Evolutionary conservation across 2,329 filamentous ascomycete species (phyloP).

Genomic region (Sporothrix luriei): DNA sequence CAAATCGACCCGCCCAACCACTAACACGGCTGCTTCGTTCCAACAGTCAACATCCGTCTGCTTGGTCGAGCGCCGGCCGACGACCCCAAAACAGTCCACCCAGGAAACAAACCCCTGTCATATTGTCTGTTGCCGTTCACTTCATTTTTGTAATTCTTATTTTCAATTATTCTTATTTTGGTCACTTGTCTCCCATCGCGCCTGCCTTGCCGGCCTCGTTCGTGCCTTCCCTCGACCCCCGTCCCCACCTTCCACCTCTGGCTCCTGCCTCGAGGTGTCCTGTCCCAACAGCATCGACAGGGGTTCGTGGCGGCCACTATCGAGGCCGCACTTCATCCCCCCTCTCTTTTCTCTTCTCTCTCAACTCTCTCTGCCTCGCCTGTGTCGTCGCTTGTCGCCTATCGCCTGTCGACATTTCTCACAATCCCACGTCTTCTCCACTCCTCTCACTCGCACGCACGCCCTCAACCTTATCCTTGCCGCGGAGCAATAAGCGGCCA

Average conservation of each 20-base stretch:
- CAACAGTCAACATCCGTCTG: slow-evolving; percentile 3
- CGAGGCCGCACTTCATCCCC: slow-evolving; percentile 26
- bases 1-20: not conserved
- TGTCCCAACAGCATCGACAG: slow-evolving; percentile 20
- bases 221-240: slow-evolving; percentile 7
- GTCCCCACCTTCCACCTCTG: slow-evolving; percentile 8
- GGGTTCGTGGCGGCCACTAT: slow-evolving; percentile 17
- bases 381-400: not conserved
- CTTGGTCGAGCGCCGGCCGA: not conserved
- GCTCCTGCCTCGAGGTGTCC: slow-evolving; percentile 11
- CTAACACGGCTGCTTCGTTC: slow-evolving; percentile 21
- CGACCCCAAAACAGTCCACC: not conserved
- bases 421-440: not conserved
- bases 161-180: not conserved
- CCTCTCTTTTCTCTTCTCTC: not conserved
- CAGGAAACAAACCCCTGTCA: slow-evolving; percentile 1
- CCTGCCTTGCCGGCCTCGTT: slow-evolving; percentile 6
- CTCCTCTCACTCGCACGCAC: not conserved
- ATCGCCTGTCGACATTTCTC: not conserved
- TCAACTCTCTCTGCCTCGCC: not conserved
- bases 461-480: slow-evolving; percentile 2
- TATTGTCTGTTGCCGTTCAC: not conserved
- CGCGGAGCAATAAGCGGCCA: slow-evolving; percentile 12
- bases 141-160: not conserved
- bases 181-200: not conserved